These are phyloP conservation scores for Aechmea fasciata DNA, from an alignment of 176 grass and related monocot species.

Conservation along the genomic window DNA sequence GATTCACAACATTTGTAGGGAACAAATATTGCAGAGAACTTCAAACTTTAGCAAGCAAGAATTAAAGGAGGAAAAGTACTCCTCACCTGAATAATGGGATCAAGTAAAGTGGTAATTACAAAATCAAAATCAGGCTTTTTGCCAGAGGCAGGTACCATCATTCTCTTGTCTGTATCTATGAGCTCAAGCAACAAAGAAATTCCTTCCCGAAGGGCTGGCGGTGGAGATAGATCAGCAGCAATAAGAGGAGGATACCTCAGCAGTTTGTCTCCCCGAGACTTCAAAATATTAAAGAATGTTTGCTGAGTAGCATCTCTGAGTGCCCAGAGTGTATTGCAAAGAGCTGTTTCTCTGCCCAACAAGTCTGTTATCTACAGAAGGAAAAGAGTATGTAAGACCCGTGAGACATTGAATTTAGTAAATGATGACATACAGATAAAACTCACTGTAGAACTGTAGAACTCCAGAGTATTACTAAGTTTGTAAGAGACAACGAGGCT, in stretches of 20 bases:
- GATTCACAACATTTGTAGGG: background rate
- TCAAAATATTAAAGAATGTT: slow-evolving; percentile 92
- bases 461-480: slow-evolving; percentile 91
- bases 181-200: slow-evolving; percentile 86
- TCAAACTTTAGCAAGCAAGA: no score
- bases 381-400: slow-evolving; percentile 23
- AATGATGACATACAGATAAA: background rate
- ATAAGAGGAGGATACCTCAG: slow-evolving; percentile 85
- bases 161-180: slow-evolving; percentile 79
- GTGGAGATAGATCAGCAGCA: slow-evolving; percentile 75
- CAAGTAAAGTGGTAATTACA: slow-evolving; percentile 82
- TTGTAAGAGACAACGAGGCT: slow-evolving; percentile 79
- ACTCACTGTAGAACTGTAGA: slow-evolving; percentile 87
- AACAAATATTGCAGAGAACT: background rate
- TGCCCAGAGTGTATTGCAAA: slow-evolving; percentile 79
- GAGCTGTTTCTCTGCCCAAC: slow-evolving; percentile 59
- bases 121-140: slow-evolving; percentile 71
- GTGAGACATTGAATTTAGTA: slow-evolving; percentile 13
- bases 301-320: slow-evolving; percentile 71
- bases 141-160: slow-evolving; percentile 93
- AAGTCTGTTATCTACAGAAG: slow-evolving; percentile 80
- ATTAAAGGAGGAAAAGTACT: background rate
- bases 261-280: slow-evolving; percentile 74
- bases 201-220: slow-evolving; percentile 72
- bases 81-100: slow-evolving; percentile 93